A percentile compares a stretch with the other conserved stretches of the same genome.
Conservation (phyloP, 192 early-diverging fungal genomes). For the Entomortierella chlamydospora region DNA sequence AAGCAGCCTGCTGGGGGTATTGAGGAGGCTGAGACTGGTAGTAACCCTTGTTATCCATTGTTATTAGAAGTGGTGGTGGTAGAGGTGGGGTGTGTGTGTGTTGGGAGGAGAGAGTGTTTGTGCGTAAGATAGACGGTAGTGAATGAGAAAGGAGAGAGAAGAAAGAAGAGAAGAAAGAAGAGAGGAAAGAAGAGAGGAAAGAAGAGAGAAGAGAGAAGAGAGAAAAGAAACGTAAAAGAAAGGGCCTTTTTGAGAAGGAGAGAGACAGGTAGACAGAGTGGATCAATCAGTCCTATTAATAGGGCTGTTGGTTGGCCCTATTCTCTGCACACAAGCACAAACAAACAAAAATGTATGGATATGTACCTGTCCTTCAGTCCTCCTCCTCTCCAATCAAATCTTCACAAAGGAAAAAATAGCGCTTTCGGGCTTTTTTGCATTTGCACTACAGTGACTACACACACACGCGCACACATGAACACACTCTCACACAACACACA, state of each 20-base stretch:
- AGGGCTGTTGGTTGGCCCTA: no score
- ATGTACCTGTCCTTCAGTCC: no score
- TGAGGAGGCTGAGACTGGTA: conserved; percentile 32
- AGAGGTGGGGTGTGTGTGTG: not conserved
- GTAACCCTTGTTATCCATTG: conserved; percentile 39
- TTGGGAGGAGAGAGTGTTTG: not conserved
- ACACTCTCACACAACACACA: no score
- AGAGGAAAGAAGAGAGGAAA: conserved; percentile 1
- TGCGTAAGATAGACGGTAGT: not conserved
- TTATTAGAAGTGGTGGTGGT: not conserved
- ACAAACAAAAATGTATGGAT: no score
- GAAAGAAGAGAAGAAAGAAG: not conserved
- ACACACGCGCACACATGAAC: no score
- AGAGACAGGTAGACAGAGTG: no score
- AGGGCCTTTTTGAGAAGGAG: no score
- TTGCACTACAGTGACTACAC: no score
- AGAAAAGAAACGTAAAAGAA: not conserved
- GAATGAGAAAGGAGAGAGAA: not conserved
- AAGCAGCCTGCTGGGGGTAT: conserved; percentile 30
- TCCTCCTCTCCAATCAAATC: no score
- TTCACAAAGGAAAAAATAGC: conserved; percentile 14
- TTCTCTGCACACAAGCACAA: no score
- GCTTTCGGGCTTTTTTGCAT: conserved; percentile 10
- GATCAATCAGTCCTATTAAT: no score
- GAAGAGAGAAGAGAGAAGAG: not conserved